phyloP scores from a whole-genome alignment of 2,329 filamentous ascomycete genomes.

The Celoporthe dispersa region DNA sequence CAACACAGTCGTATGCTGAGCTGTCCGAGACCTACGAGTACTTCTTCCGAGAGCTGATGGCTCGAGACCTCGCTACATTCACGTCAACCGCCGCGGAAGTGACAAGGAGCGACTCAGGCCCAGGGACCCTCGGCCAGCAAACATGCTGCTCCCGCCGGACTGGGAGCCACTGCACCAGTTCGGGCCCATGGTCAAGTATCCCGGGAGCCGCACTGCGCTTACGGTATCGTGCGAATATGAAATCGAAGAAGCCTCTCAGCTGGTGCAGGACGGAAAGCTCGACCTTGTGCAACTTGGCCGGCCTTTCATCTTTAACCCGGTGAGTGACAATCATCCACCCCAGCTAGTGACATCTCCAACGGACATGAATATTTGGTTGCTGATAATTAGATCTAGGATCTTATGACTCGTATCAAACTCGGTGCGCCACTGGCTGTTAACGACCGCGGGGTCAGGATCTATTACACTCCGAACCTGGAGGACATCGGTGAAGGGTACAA shows the following conservation, averaged over 20 bases:
- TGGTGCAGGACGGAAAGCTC: slow-evolving; percentile 12
- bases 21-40: slow-evolving; percentile 45
- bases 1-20: slow-evolving; percentile 36
- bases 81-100: slow-evolving; percentile 39
- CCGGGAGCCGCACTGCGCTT: slow-evolving; percentile 4
- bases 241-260: slow-evolving; percentile 17
- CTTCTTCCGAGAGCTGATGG: slow-evolving; percentile 49
- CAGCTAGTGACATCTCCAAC: not conserved
- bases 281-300: slow-evolving; percentile 22
- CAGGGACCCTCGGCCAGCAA: not conserved
- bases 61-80: slow-evolving; percentile 54
- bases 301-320: slow-evolving; percentile 26
- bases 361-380: not conserved
- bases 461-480: not conserved
- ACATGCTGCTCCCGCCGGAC: not conserved
- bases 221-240: slow-evolving; percentile 24
- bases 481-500: not conserved
- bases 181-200: slow-evolving; percentile 16
- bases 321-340: not conserved
- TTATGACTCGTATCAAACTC: not conserved
- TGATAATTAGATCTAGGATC: not conserved
- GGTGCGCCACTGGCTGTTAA: not conserved
- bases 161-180: slow-evolving; percentile 24
- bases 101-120: not conserved
- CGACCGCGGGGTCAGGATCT: not conserved